Conservation (phyloP, 2,329 filamentous ascomycete species). For the Podosphaera xanthii region DNA sequence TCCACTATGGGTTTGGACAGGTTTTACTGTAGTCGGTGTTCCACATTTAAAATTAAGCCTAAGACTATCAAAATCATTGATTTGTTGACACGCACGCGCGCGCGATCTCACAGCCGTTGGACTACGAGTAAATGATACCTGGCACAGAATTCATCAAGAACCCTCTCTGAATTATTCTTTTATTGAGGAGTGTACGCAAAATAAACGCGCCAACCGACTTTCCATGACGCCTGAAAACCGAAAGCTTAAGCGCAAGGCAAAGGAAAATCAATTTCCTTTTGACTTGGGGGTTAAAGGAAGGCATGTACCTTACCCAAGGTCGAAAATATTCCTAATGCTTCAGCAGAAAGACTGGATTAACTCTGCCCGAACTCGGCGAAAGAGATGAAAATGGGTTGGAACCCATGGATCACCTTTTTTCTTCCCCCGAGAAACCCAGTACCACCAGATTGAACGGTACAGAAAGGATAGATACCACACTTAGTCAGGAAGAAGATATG, state of each 20-base stretch:
- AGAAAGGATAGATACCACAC: constrained; percentile 19
- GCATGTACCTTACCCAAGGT: constrained; percentile 15
- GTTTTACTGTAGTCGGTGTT: too few species aligned
- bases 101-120: too few species aligned
- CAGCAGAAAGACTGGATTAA: constrained; percentile 69
- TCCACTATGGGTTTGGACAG: too few species aligned
- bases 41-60: too few species aligned
- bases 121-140: not conserved
- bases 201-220: not conserved
- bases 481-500: constrained; percentile 34
- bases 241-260: constrained; percentile 11
- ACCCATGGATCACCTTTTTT: constrained; percentile 68
- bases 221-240: constrained; percentile 6
- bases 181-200: not conserved
- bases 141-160: not conserved
- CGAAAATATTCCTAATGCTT: constrained; percentile 6
- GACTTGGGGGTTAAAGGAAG: constrained; percentile 27
- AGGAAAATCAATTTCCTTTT: constrained; percentile 24
- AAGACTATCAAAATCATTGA: too few species aligned
- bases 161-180: not conserved
- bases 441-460: constrained; percentile 4
- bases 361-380: constrained; percentile 50
- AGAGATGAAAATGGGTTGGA: constrained; percentile 88
- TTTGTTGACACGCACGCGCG: too few species aligned
- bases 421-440: constrained; percentile 26